Base-by-base conservation (phyloP, 768 basidiomycete genomes). In the Tephrocybe sp. region DNA sequence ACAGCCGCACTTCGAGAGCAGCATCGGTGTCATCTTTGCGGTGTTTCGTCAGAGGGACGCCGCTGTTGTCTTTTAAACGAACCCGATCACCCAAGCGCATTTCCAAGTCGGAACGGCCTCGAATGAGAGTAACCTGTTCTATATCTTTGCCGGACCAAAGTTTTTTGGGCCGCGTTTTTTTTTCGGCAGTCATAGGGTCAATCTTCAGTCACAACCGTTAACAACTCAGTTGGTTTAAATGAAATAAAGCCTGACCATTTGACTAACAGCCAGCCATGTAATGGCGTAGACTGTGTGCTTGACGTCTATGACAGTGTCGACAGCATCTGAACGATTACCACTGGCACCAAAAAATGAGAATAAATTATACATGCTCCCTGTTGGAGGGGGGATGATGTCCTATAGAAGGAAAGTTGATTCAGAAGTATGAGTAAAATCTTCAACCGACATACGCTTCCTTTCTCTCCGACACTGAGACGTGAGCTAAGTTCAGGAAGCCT, bases 241-340 rank as follows among this genome's bases (percentile, higher is more conserved):
- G 8, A 22, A 36, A 59, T 23, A 23, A 42, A 12, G 24, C 62
- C 83, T 47, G 61, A 91, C 92, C 45, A 79, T 77, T 72, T 95
- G 93, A 54, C 91, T 93, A 45, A 95, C 70, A 16, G 91, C 93
- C 4, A 93, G 73, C 93, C 93, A 95, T 41, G 84, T 78, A 39
- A 95, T 71, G 12, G 87, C 89, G 53, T 92, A 79, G 33, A 88
- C 84, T 13, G 81, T 87, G 50, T 90, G 91, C 53, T 78, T 81
- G 22, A 92, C 77, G 19, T 79, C 76, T 29, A 93, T 71, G 23
- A 92, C 85, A 1, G 81, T 84, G 50, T 88, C 87, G 12, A 69
- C 66, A 12, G 60, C 61, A 31, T 72, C 71, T 12, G 74, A 69
- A 41, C 70, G 65, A 53, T 67, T 70, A 49, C 71, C 18, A 27